Evolutionary conservation across 2,329 filamentous ascomycete species (phyloP), one percentile per base, ranked within the genome.

Genomic region (Fusarium sp.): DNA sequence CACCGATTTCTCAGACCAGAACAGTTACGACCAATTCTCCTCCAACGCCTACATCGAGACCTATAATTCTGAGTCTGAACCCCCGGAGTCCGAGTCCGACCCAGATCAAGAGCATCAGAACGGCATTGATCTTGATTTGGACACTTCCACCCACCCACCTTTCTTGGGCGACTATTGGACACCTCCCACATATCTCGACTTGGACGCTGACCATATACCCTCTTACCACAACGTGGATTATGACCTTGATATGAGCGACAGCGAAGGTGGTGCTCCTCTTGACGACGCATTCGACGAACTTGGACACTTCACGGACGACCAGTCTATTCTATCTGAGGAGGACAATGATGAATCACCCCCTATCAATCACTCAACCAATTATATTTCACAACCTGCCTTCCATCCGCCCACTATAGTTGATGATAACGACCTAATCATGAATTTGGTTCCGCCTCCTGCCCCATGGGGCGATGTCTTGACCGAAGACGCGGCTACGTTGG

Each of bases 221-320:
- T 33, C 72, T 45, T 61, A 76, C 54, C 49, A 73, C 20, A 67
- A 73, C 26, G 64, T 73, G 36, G 77, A 79, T 38, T 72, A 80
- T 70, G 81, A 82, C 42, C 63, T 80, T 39, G 79, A 79, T 41
- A 80, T 83, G 80, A 81, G 79, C 75, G 82, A 83, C 28, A 79
- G 76, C 61, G 81, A 83, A 60, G 79, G 80, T 35, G 81, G 81
- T 49, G 80, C 74, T 56, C 74, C 79, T 39, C 62, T 81, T 17
- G 63, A 78, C 48, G 66, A 65, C 55, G 44, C 35, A 47, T 45
- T 63, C 24, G 54, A 62, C 63, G 60, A 63, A 52, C 45, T 55
- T 48, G 65, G 62, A 35, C 47, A 54, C 12, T 63, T 66, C 54
- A 58, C 51, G 36, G 45, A 74, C 45, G 35, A 64, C 33, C 65